Evolutionary conservation across 2,329 filamentous ascomycete species (phyloP).

Genomic region (Monosporascus sp.): DNA sequence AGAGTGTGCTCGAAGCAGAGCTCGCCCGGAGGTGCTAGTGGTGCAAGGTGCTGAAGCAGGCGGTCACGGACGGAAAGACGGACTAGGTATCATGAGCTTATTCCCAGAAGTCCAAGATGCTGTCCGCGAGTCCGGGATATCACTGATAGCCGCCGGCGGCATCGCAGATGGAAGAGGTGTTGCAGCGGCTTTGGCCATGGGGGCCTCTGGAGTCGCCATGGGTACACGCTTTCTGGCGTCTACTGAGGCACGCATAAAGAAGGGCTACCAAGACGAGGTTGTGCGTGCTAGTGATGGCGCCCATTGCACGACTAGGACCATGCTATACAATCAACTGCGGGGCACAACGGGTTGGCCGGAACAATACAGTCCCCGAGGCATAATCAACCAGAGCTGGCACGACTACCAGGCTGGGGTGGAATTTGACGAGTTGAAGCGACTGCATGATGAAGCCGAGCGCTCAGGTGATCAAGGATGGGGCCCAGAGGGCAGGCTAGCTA

Average conservation of each 20-base stretch:
- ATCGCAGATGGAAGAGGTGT: slow-evolving; percentile 47
- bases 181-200: slow-evolving; percentile 44
- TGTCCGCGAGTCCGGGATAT: slow-evolving; percentile 26
- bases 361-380: slow-evolving; percentile 31
- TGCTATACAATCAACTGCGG: slow-evolving; percentile 39
- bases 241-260: slow-evolving; percentile 32
- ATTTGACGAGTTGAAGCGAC: slow-evolving; percentile 40
- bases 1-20: slow-evolving; percentile 28
- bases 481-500: slow-evolving; percentile 41
- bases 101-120: slow-evolving; percentile 45
- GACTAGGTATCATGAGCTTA: slow-evolving; percentile 28
- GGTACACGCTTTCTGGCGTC: slow-evolving; percentile 60
- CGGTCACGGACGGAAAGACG: slow-evolving; percentile 39
- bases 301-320: slow-evolving; percentile 33
- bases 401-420: slow-evolving; percentile 30
- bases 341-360: slow-evolving; percentile 39
- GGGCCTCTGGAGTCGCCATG: slow-evolving; percentile 51
- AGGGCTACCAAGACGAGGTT: slow-evolving; percentile 38
- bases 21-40: slow-evolving; percentile 43
- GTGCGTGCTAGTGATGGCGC: slow-evolving; percentile 36
- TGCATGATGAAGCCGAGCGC: slow-evolving; percentile 35
- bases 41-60: slow-evolving; percentile 49
- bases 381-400: slow-evolving; percentile 33
- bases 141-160: slow-evolving; percentile 47
- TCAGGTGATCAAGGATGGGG: slow-evolving; percentile 42